phyloP scores from a whole-genome alignment of 441 rosid genomes.

The Pelargonium myrrhifolium region DNA sequence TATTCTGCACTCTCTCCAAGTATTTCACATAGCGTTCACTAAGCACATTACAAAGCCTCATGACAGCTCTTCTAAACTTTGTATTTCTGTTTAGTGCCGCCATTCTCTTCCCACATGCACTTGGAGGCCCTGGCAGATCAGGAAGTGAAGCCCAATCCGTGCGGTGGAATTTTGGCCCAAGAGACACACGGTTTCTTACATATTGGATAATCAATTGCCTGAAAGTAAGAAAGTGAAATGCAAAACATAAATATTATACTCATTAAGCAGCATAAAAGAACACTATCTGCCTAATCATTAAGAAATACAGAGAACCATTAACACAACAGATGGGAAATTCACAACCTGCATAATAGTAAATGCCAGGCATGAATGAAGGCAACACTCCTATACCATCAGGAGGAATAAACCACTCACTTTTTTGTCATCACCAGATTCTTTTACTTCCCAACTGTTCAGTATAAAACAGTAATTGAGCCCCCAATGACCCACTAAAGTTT shows the following conservation, averaged over 20 bases:
- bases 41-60: conserved; percentile 79
- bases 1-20: conserved; percentile 45
- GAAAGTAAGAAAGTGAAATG: conserved; percentile 23
- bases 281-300: not conserved
- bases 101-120: conserved; percentile 63
- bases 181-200: conserved; percentile 62
- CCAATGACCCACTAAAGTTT: not conserved
- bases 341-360: not conserved
- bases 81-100: conserved; percentile 45
- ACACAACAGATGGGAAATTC: not conserved
- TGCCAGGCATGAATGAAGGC: not conserved
- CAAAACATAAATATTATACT: conserved; percentile 4
- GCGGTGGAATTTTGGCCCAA: conserved; percentile 78
- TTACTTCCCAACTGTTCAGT: not conserved
- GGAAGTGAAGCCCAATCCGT: conserved; percentile 65
- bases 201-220: conserved; percentile 80
- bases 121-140: conserved; percentile 65
- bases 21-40: conserved; percentile 61
- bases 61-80: conserved; percentile 60
- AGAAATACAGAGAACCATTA: not conserved
- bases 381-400: not conserved
- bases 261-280: not conserved
- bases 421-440: not conserved
- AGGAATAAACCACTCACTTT: too few species aligned
- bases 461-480: not conserved